Base-by-base conservation (phyloP, 768 basidiomycete genomes). In the Rhizopogon vinicolor region DNA sequence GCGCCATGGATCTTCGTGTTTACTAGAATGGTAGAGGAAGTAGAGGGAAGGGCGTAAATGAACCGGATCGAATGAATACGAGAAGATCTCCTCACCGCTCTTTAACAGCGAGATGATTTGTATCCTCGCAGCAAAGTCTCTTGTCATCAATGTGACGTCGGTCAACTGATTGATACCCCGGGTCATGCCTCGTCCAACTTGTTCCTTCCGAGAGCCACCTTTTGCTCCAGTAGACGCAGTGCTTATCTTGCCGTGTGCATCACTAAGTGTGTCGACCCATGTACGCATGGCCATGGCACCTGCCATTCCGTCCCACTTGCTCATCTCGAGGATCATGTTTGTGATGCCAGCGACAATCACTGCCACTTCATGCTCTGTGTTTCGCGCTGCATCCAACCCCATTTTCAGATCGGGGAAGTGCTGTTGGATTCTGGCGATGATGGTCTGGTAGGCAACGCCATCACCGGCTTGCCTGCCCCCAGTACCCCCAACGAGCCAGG, bases 271-370 rank as follows among this genome's bases (percentile, higher is more conserved):
- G 51, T 83, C 79, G 5, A 74, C 74, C 81, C 80, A 82, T 9
- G 78, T 81, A 37, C 78, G 73, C 74, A 81, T 78, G 41, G 80
- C 75, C 79, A 81, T 80, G 29, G 72, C 79, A 6, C 78, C 78
- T 3, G 80, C 76, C 78, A 81, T 79, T 7, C 76, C 75, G 53
- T 81, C 78, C 79, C 79, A 80, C 64, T 74, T 77, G 64, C 79
- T 81, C 68, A 80, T 74, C 64, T 80, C 79, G 58, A 82, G 62
- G 19, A 78, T 68, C 78, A 80, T 77, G 59, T 81, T 79, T 55
- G 81, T 80, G 42, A 80, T 66, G 10, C 80, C 81, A 18, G 79
- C 78, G 8, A 82, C 75, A 55, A 81, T 66, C 48, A 77, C 63
- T 10, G 78, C 75, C 43, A 75, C 73, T 61, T 83, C 80, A n/a